Base-by-base conservation (phyloP, 139 green algal species). In the Micractinium sp. region DNA sequence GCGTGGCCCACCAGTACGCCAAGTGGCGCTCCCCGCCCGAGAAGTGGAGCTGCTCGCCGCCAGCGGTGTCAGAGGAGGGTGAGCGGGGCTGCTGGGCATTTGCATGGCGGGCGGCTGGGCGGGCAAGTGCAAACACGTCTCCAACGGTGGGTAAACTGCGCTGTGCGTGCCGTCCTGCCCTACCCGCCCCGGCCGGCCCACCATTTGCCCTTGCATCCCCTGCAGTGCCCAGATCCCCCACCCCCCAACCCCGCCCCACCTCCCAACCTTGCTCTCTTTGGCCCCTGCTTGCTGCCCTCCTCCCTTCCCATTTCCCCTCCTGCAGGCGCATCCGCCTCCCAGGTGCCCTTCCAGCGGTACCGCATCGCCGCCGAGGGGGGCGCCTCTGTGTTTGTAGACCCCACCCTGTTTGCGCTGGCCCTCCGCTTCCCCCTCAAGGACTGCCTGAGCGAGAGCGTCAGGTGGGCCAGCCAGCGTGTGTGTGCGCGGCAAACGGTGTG, bases 321-420 rank as follows among this genome's bases (percentile, higher is more conserved):
- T 53, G 67, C 84, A 67, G 69, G 61, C 53, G 63, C 53, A 14
- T 81, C 71, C 1, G 85, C 85, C 41, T 61, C 73, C 39, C 78
- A 87, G 77, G 67, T 82, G 23, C 85, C 73, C 63, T 87, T 92
- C n/a, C 77, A 92, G 73, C 71, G 77, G 36, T 92, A 79, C 73
- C 36, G 61, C 31, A 89, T 92, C 38, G 38, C 78, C 56, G 39
- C 39, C 31, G 86, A 88, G 71, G 83, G 82, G 35, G 87, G 82
- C 4, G 56, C 56, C 67, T 84, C 81, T 20, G 87, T 90, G 60
- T 90, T 93, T 87, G 90, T 93, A 25, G 90, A 93, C 77, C 90
- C 90, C 39, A 60, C 79, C 9, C 71, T 93, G 3, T 79, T 84
- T 63, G 90, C 80, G 27, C 35, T 80, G 27, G 73, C 61, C 18